Conservation (phyloP, 2,329 filamentous ascomycete species). For the Huntiella savannae region DNA sequence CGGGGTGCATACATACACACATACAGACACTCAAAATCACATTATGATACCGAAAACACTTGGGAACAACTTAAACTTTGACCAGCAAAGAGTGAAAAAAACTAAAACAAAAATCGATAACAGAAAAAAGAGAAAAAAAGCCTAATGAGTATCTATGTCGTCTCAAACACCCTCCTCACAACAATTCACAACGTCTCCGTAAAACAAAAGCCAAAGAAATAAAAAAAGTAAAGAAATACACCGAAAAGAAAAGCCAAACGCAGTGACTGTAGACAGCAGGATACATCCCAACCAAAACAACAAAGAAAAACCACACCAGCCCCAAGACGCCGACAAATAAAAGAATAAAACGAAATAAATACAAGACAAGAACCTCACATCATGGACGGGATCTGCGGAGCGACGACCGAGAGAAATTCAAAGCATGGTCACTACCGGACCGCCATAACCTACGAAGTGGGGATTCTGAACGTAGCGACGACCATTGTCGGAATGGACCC, state of each 20-base stretch:
- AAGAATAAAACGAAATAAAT: not conserved
- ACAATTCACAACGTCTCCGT: not conserved
- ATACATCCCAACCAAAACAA: not conserved
- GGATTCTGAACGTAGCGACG: too few relatives aligned
- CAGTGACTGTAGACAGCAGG: slow-evolving; percentile 14
- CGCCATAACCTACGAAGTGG: too few relatives aligned
- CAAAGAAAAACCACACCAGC: not conserved
- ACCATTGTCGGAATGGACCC: too few relatives aligned
- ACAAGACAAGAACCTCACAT: not conserved
- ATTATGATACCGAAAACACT: slow-evolving; percentile 13
- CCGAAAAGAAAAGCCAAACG: not conserved
- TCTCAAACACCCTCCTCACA: not conserved
- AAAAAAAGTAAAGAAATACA: not conserved
- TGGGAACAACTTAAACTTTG: not conserved
- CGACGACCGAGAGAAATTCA: too few relatives aligned
- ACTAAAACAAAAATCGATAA: not conserved
- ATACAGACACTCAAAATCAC: not conserved
- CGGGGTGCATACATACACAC: slow-evolving; percentile 13
- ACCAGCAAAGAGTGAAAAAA: not conserved
- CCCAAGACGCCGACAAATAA: not conserved
- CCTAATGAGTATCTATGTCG: too few relatives aligned
- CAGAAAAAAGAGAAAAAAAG: not conserved
- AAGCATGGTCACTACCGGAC: too few relatives aligned
- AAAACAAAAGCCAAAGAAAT: not conserved
- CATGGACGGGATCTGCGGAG: not conserved